Evolutionary conservation across 2,329 filamentous ascomycete species (phyloP).

Genomic region (Cladosporium sp.): DNA sequence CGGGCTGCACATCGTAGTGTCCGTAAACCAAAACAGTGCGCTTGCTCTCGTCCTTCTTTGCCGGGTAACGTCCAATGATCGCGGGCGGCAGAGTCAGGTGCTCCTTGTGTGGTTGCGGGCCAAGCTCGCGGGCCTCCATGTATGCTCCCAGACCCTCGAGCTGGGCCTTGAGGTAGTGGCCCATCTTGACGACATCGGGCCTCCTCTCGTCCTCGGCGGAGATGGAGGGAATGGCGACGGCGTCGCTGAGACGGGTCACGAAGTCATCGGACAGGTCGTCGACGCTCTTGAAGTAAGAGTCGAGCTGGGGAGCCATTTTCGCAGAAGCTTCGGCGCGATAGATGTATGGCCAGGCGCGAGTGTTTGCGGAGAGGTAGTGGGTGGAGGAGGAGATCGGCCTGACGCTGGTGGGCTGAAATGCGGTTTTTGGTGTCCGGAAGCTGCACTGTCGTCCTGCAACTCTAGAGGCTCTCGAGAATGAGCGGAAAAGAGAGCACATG

Average conservation of each 20-base stretch:
- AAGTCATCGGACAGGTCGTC: slow-evolving; percentile 74
- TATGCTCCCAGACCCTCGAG: slow-evolving; percentile 78
- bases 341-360: slow-evolving; percentile 42
- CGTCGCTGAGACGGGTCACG: slow-evolving; percentile 83
- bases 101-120: slow-evolving; percentile 88
- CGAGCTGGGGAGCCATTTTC: slow-evolving; percentile 81
- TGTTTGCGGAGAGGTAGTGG: slow-evolving; percentile 2
- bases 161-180: slow-evolving; percentile 79
- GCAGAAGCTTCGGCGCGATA: slow-evolving; percentile 35
- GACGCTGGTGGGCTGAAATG: not conserved
- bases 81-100: slow-evolving; percentile 89
- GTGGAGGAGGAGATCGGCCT: not conserved
- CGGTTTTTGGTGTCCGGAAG: not conserved
- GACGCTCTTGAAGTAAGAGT: slow-evolving; percentile 90
- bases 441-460: slow-evolving; percentile 1
- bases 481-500: not conserved
- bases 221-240: slow-evolving; percentile 93
- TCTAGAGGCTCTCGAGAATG: not conserved
- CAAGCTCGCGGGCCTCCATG: slow-evolving; percentile 80
- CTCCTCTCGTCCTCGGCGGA: slow-evolving; percentile 86
- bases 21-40: slow-evolving; percentile 94
- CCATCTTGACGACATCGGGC: slow-evolving; percentile 94
- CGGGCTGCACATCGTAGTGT: slow-evolving; percentile 98
- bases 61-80: slow-evolving; percentile 75
- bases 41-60: slow-evolving; percentile 83